These are phyloP conservation scores for Dipodascus albidus DNA, from an alignment of 805 yeast species.

Conservation along the genomic window DNA sequence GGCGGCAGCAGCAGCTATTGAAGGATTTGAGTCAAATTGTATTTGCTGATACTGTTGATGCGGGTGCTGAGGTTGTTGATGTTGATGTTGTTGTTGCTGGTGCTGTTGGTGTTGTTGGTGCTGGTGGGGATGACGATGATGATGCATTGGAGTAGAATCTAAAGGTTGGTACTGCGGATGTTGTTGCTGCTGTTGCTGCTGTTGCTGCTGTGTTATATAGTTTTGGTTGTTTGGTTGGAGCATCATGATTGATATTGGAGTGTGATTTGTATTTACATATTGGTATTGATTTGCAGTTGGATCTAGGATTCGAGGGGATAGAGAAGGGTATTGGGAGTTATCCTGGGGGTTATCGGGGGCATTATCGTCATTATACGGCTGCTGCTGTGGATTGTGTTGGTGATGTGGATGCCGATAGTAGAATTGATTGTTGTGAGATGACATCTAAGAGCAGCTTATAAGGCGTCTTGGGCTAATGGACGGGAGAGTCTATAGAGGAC, in stretches of 20 bases:
- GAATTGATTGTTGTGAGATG: conserved; percentile 1
- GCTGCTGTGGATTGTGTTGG: background rate
- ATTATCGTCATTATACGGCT: background rate
- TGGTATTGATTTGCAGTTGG: background rate
- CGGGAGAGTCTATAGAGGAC: background rate
- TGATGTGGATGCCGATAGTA: conserved; percentile 1
- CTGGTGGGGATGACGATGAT: background rate
- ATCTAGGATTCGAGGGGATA: background rate
- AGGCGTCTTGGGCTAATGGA: background rate
- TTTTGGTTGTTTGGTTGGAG: conserved; percentile 1
- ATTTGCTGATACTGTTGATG: background rate
- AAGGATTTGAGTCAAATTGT: background rate
- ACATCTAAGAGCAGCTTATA: background rate
- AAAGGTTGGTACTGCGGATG: background rate
- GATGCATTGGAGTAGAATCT: background rate
- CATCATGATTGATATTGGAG: conserved; percentile 1
- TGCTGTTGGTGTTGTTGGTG: background rate
- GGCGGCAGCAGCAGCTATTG: background rate
- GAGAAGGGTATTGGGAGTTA: background rate
- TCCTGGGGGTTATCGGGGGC: background rate
- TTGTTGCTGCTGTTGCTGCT: background rate
- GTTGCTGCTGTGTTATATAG: background rate
- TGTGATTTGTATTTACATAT: background rate
- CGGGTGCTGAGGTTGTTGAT: background rate
- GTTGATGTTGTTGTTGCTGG: too few relatives aligned